Base-by-base conservation (phyloP, 805 yeast species). In the Candida rishiriensis region DNA sequence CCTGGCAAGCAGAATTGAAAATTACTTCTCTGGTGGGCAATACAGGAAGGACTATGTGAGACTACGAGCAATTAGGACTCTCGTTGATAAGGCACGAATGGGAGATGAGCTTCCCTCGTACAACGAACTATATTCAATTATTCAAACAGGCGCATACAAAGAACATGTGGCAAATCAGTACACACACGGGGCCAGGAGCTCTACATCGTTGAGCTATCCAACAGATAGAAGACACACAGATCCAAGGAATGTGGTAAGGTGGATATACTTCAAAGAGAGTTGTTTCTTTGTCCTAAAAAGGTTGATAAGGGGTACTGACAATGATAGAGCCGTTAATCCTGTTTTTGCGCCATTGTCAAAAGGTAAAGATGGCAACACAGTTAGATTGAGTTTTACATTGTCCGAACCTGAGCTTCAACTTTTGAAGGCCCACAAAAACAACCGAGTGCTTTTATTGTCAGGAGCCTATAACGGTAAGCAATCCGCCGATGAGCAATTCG, bases 221-320 rank as follows among this genome's bases (percentile, higher is more conserved):
- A 34, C 26, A 21, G 47, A 30, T 47, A 16, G 41, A n/a, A 38
- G 21, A 42, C 28, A 14, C 17, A 21, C 29, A 29, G 35, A n/a
- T 9, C 30, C 35, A 29, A 34, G 39, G 14, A 21, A 33, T 29
- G 29, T 15, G 11, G 8, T 39, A 16, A 31, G 18, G n/a, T 65
- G 73, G 67, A 53, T 72, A 1, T 73, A 66, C 56, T 82, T 80
- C 64, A 65, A 66, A 43, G 75, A 67, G 47, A 73, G 79, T 34
- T 81, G 84, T 1, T 84, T 83, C 59, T 84, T 72, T 60, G 63
- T 60, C 10, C 59, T 79, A 32, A 71, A 71, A 44, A 61, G 76
- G 40, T 55, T 73, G 33, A 62, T 83, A 2, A n/a, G n/a, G n/a
- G n/a, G n/a, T n/a, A n/a, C n/a, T n/a, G 70, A 72, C 29, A 72